Evolutionary conservation across 345 rosid species (phyloP).

Genomic region (Salix purpurea): DNA sequence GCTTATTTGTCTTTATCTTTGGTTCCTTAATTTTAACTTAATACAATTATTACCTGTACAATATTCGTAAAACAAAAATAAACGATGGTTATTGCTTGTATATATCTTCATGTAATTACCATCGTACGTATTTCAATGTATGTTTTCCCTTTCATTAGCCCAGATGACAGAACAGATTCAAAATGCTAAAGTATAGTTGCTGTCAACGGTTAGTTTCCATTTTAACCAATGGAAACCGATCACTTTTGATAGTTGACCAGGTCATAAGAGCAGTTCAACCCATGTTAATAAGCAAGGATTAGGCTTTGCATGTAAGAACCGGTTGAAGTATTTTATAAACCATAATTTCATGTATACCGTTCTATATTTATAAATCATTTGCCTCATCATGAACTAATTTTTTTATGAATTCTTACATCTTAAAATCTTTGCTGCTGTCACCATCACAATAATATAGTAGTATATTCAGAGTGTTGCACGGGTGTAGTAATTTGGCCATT

Average conservation of each 20-base stretch:
- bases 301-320: not conserved
- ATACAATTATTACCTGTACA: not conserved
- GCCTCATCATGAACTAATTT: not conserved
- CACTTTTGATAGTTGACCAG: not conserved
- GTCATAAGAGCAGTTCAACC: not conserved
- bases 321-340: not conserved
- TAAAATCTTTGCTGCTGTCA: slow-evolving; percentile 15
- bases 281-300: not conserved
- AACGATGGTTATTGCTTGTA: not conserved
- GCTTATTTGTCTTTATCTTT: not conserved
- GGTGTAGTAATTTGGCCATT: slow-evolving; percentile 14
- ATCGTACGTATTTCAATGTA: not conserved
- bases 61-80: not conserved
- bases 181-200: not conserved
- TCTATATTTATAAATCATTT: not conserved
- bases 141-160: not conserved
- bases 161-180: not conserved
- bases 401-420: not conserved
- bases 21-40: not conserved
- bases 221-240: not conserved
- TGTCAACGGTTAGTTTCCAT: not conserved
- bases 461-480: slow-evolving; percentile 9
- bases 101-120: not conserved
- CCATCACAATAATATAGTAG: slow-evolving; percentile 16
- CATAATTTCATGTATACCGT: not conserved